Conservation (phyloP, 2,329 filamentous ascomycete species). For the Scopulariopsis brevicaulis region DNA sequence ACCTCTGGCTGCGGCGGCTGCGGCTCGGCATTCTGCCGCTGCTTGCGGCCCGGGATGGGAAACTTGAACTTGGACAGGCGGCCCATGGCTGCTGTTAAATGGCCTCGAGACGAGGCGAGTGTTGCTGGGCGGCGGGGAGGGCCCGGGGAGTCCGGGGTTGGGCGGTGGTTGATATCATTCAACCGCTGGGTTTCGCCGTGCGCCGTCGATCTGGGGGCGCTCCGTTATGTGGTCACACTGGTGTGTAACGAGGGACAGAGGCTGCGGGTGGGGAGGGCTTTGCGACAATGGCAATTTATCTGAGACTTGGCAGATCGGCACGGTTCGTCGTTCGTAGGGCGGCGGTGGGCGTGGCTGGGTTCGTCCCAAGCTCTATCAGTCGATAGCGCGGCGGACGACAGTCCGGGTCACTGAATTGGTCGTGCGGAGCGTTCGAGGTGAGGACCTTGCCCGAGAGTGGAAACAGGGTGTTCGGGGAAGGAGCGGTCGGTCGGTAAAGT, state of each 20-base stretch:
- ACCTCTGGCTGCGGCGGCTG: slow-evolving; percentile 11
- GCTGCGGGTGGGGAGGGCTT: not conserved
- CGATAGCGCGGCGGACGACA: not conserved
- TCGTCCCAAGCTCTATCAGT: not conserved
- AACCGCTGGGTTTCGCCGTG: not conserved
- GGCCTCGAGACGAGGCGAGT: not conserved
- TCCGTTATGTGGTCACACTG: not conserved
- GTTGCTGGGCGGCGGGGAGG: not conserved
- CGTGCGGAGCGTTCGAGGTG: too few relatives aligned
- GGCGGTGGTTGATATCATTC: not conserved
- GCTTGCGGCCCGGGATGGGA: slow-evolving; percentile 31
- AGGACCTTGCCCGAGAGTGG: too few relatives aligned
- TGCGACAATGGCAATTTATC: not conserved
- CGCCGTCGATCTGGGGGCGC: not conserved
- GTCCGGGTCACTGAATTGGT: not conserved
- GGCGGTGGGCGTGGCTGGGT: not conserved
- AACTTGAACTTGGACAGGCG: slow-evolving; percentile 34
- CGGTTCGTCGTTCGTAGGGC: not conserved
- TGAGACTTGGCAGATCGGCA: not conserved
- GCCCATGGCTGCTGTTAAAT: slow-evolving; percentile 17
- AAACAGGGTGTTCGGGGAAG: too few relatives aligned
- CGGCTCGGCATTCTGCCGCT: slow-evolving; percentile 19
- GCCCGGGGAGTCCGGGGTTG: not conserved
- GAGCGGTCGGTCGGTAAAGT: too few relatives aligned
- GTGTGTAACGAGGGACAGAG: not conserved